Base-by-base conservation (phyloP, 2,329 filamentous ascomycete species). In the Ilyonectria mors-panacis region DNA sequence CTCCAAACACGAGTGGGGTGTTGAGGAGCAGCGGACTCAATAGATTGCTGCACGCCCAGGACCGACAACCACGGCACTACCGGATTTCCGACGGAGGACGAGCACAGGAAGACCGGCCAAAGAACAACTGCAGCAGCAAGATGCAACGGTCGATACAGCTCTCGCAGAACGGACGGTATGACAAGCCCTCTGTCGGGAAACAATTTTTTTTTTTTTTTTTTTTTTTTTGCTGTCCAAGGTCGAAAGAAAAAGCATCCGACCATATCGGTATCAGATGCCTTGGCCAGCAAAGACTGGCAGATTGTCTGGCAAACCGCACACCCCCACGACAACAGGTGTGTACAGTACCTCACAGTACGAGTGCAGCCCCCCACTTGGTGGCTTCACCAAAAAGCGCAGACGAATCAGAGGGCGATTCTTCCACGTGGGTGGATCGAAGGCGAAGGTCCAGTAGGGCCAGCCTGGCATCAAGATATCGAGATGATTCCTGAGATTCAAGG, bases 21-120 rank as follows among this genome's bases (percentile, higher is more conserved):
- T 69, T 67, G 66, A 66, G 60, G 68, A 59, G 58, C 68, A 44
- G 58, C 57, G 59, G 70, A 42, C 64, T 63, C 63, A 73, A 59
- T 69, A 58, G 68, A 59, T 60, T 69, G 64, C 64, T 71, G 62
- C 66, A 68, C 26, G 54, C 59, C 33, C 54, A 54, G 61, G 62
- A 59, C 72, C 68, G 73, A 75, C 73, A 70, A 75, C 72, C 65
- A 75, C 72, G 72, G 73, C 65, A 67, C 65, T 74, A 73, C 66
- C 73, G 73, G 73, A 73, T 65, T 66, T 76, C 73, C 72, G 70
- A 75, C 64, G 59, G 55, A 68, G 66, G 63, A 57, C 59, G 62
- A 63, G 56, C 37, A 53, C 9, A 37, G 47, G 28, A 56, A 17
- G 23, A 59, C n/a, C 30, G 48, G 23, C 10, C 15, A 23, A 23